Conservation (phyloP, 208 protist genomes). For the Borovskyia barvae region DNA sequence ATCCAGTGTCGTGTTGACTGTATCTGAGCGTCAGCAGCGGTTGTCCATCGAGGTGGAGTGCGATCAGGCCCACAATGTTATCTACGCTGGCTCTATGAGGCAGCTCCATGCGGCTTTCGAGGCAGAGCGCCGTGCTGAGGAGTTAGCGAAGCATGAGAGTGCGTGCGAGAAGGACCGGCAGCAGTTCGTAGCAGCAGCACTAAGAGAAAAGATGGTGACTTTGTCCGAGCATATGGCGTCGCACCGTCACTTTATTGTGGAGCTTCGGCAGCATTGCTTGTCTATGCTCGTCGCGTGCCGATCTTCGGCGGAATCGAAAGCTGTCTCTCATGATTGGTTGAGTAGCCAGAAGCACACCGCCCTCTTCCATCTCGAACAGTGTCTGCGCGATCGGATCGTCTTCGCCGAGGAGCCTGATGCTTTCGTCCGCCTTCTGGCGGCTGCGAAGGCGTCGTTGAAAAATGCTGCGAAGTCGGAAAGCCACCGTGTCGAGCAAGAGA, state of each 20-base stretch:
- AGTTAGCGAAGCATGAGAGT: not conserved
- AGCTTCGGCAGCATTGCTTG: conserved; percentile 8
- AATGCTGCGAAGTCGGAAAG: not conserved
- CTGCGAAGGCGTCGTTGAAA: not conserved
- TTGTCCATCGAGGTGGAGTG: conserved; percentile 2
- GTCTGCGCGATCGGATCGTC: conserved; percentile 14
- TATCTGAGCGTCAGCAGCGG: conserved; percentile 1
- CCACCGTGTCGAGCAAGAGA: not conserved
- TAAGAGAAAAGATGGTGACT: conserved; percentile 1
- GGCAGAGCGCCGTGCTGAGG: conserved; percentile 6
- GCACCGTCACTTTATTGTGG: not conserved
- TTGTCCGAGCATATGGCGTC: not conserved
- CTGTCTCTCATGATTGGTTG: conserved; percentile 9
- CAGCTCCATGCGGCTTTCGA: conserved; percentile 10
- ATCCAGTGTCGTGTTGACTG: not conserved
- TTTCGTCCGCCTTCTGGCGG: not conserved
- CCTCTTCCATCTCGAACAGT: conserved; percentile 12
- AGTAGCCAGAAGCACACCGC: conserved; percentile 9
- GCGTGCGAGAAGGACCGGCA: not conserved
- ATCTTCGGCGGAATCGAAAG: not conserved
- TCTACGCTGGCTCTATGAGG: conserved; percentile 9
- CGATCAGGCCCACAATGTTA: conserved; percentile 2
- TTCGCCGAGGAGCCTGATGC: conserved; percentile 8
- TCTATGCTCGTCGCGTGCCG: conserved; percentile 5
- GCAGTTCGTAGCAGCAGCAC: conserved; percentile 1